phyloP scores from a whole-genome alignment of 2,329 filamentous ascomycete genomes.

The Cercospora beticola region DNA sequence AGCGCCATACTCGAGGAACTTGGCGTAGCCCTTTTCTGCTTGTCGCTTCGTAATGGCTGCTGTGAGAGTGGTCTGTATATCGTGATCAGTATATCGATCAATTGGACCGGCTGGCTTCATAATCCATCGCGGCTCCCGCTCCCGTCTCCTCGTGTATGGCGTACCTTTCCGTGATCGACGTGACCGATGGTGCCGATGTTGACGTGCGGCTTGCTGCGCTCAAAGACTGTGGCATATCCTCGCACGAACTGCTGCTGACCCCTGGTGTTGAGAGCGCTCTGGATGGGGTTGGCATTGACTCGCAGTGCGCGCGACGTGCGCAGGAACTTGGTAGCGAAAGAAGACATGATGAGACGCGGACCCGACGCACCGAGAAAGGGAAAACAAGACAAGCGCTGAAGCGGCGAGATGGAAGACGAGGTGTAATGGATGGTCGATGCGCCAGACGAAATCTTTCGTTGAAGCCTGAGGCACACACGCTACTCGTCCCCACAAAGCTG shows the following conservation, averaged over 20 bases:
- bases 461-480: background rate
- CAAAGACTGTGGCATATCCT: constrained; percentile 65
- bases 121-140: background rate
- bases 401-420: constrained; percentile 7
- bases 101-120: background rate
- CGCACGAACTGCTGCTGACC: constrained; percentile 60
- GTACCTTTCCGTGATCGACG: constrained; percentile 98
- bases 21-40: constrained; percentile 88
- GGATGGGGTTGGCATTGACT: constrained; percentile 69
- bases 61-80: constrained; percentile 82
- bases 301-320: constrained; percentile 77
- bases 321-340: constrained; percentile 77
- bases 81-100: constrained; percentile 12
- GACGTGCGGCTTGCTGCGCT: constrained; percentile 94
- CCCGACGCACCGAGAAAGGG: constrained; percentile 14
- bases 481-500: background rate
- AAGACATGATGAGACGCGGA: constrained; percentile 57
- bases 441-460: background rate
- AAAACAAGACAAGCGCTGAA: constrained; percentile 7
- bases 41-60: constrained; percentile 99
- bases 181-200: constrained; percentile 99
- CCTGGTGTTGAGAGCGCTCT: constrained; percentile 64
- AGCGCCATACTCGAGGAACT: constrained; percentile 93
- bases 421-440: constrained; percentile 1
- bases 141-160: constrained; percentile 12